phyloP scores from a whole-genome alignment of 768 basidiomycete species.

The Lyophyllum atratum region DNA sequence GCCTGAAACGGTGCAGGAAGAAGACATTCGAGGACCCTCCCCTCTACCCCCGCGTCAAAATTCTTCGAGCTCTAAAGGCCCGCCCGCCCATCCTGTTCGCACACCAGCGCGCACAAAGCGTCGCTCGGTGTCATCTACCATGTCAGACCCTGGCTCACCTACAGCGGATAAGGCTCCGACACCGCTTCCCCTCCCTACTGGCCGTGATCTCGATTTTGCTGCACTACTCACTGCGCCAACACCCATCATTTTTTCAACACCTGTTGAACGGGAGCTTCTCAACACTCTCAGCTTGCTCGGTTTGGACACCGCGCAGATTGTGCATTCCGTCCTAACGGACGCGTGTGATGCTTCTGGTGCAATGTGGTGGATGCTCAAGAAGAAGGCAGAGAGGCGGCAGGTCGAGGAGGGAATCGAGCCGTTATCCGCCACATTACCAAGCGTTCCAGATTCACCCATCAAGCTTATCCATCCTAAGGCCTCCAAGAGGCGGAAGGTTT shows the following conservation, averaged over 20 bases:
- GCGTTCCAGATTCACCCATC: slow-evolving; percentile 3
- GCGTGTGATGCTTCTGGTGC: slow-evolving; percentile 93
- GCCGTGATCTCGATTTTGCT: slow-evolving; percentile 59
- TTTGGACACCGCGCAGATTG: slow-evolving; percentile 92
- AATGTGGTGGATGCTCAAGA: slow-evolving; percentile 95
- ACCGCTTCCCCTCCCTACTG: slow-evolving; percentile 37
- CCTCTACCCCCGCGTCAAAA: slow-evolving; percentile 30
- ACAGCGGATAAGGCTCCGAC: slow-evolving; percentile 45
- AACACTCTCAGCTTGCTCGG: slow-evolving; percentile 75
- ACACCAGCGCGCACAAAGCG: slow-evolving; percentile 96
- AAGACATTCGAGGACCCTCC: slow-evolving; percentile 35
- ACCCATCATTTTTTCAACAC: slow-evolving; percentile 86
- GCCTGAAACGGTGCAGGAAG: slow-evolving; percentile 56
- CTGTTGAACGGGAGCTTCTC: slow-evolving; percentile 78
- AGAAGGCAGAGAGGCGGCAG: slow-evolving; percentile 68
- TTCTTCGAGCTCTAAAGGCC: slow-evolving; percentile 37
- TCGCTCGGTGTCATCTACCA: slow-evolving; percentile 87
- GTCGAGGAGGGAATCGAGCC: slow-evolving; percentile 30
- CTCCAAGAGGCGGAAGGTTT: slow-evolving; percentile 32
- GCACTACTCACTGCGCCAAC: slow-evolving; percentile 63
- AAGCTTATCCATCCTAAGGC: slow-evolving; percentile 22
- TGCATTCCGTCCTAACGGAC: slow-evolving; percentile 88
- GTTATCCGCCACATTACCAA: slow-evolving; percentile 2
- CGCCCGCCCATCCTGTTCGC: slow-evolving; percentile 69
- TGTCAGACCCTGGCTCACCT: slow-evolving; percentile 64